Conservation (phyloP, 306 rosid species). For the Morella rubra region DNA sequence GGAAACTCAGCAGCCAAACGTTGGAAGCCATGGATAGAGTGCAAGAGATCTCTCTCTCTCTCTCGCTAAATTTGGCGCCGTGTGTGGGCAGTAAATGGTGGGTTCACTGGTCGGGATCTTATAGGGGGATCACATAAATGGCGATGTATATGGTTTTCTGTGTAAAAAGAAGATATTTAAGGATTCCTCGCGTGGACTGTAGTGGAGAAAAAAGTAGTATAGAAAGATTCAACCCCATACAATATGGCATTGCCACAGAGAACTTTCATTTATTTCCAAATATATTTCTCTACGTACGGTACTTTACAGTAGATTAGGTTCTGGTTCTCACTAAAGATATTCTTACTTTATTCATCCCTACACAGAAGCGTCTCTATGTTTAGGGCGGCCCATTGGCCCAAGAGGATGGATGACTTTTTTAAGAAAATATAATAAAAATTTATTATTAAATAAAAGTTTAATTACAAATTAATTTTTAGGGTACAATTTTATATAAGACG, state of each 20-base stretch:
- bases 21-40: not conserved
- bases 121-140: constrained; percentile 14
- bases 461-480: no score
- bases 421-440: no score
- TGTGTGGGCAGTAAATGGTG: constrained; percentile 6
- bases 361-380: no score
- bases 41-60: not conserved
- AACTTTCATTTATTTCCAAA: not conserved
- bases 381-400: no score
- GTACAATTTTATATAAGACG: no score
- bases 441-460: no score
- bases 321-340: not conserved
- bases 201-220: constrained; percentile 24
- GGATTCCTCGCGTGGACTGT: constrained; percentile 26
- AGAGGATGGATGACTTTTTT: no score
- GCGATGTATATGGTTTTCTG: constrained; percentile 14
- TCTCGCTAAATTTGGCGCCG: not conserved
- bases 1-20: not conserved
- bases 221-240: constrained; percentile 18
- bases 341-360: not conserved
- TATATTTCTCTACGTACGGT: not conserved
- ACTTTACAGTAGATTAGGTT: not conserved
- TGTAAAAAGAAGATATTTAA: constrained; percentile 26
- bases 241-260: not conserved
- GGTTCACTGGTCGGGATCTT: constrained; percentile 16